phyloP scores from a whole-genome alignment of 2,329 filamentous ascomycete genomes.

The Arthrobotrys conoides region DNA sequence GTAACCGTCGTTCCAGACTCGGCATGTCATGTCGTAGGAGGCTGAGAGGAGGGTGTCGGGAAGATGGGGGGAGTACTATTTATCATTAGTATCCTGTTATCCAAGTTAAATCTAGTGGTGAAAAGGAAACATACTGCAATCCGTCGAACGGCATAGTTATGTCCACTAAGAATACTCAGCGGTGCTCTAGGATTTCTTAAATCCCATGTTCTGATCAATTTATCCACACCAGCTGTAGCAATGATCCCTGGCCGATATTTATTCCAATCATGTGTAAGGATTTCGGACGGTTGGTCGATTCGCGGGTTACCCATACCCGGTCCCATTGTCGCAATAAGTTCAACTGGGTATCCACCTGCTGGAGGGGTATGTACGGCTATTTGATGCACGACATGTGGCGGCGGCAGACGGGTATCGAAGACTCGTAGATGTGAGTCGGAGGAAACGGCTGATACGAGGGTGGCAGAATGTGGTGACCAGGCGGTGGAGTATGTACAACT shows the following conservation, averaged over 20 bases:
- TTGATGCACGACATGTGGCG: conserved; percentile 81
- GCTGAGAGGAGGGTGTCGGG: conserved; percentile 87
- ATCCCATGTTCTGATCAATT: conserved; percentile 89
- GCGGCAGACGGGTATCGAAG: conserved; percentile 90
- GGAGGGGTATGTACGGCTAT: conserved; percentile 85
- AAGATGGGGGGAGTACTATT: conserved; percentile 88
- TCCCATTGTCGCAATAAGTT: conserved; percentile 31
- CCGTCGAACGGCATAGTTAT: conserved; percentile 89
- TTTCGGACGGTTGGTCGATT: conserved; percentile 75
- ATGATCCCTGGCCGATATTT: conserved; percentile 91
- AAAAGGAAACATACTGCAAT: conserved; percentile 70
- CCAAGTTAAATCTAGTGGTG: not conserved
- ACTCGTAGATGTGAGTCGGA: conserved; percentile 90
- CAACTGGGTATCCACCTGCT: conserved; percentile 66
- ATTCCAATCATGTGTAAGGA: conserved; percentile 98
- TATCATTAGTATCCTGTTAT: not conserved
- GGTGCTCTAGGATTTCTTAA: conserved; percentile 83
- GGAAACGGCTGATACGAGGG: conserved; percentile 86
- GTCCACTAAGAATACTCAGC: conserved; percentile 80
- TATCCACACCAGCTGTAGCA: conserved; percentile 90
- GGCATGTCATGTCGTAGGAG: conserved; percentile 98
- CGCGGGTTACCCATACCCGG: conserved; percentile 65
- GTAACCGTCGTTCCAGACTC: conserved; percentile 90
- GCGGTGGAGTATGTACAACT: conserved; percentile 94
- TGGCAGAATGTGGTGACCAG: conserved; percentile 89